A percentile compares a stretch with the other conserved stretches of the same genome.
Evolutionary conservation across 306 rosid species (phyloP).

Genomic region (Malus orientalis): DNA sequence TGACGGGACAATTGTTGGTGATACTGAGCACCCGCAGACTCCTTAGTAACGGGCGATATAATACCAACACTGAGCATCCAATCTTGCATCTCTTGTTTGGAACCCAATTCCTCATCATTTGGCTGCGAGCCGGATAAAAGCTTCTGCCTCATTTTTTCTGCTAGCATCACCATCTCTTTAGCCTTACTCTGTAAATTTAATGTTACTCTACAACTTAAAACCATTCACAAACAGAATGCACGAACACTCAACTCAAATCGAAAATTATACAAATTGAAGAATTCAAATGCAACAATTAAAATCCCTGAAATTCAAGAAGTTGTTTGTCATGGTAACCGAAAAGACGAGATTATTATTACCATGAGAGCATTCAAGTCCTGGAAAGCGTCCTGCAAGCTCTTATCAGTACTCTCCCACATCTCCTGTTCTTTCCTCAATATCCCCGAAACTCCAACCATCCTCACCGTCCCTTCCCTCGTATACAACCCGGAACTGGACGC

Average conservation of each 20-base stretch:
- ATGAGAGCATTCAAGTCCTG: slow-evolving; percentile 98
- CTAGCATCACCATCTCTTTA: slow-evolving; percentile 94
- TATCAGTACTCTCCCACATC: slow-evolving; percentile 97
- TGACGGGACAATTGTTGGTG: slow-evolving; percentile 95
- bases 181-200: slow-evolving; percentile 79
- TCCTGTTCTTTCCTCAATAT: slow-evolving; percentile 96
- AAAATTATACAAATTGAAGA: neutral
- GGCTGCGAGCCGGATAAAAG: slow-evolving; percentile 68
- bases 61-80: slow-evolving; percentile 94
- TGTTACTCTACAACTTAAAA: slow-evolving; percentile 13
- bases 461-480: slow-evolving; percentile 71
- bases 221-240: neutral
- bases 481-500: slow-evolving; percentile 34
- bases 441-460: slow-evolving; percentile 96
- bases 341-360: slow-evolving; percentile 60
- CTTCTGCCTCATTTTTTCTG: slow-evolving; percentile 95
- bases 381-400: slow-evolving; percentile 92
- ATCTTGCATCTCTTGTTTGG: slow-evolving; percentile 94
- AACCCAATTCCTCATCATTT: slow-evolving; percentile 79
- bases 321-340: neutral
- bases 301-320: neutral
- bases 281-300: neutral
- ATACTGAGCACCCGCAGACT: slow-evolving; percentile 92
- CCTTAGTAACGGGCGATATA: slow-evolving; percentile 93
- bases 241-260: neutral